Evolutionary conservation across 2,329 filamentous ascomycete species (phyloP), one percentile per base, ranked within the genome.

Genomic region (Epichloe gansuensis): DNA sequence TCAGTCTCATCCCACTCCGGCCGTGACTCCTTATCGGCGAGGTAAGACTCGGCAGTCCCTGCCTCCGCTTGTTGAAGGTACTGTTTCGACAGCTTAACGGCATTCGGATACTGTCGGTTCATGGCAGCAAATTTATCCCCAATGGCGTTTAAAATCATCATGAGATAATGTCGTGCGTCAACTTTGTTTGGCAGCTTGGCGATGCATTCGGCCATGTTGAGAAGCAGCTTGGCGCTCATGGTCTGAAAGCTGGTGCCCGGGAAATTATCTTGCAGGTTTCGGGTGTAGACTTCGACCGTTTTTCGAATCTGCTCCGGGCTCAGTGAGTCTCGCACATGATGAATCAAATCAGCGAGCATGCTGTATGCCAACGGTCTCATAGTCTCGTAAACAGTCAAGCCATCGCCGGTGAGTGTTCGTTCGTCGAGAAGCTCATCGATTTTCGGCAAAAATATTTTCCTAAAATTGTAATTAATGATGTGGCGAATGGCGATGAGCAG

Each of bases 201-300:
- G 63, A 98, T 99, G 66, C 89, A 95, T 63, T 98, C 94, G 0
- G 91, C 93, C 89, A 99, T 94, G 66, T 98, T 99, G 12, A 98
- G 75, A 1, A 99, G 75, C 3, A 99, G 75, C 68, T 97, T 98
- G 0, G 93, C 94, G 61, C 93, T 97, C 93, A 99, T 99, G 0
- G 93, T 98, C 68, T 98, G 94, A 65, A 98, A 98, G 68, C 91
- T 98, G 0, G 94, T 97, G 8, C 94, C 94, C 0, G 93, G 94
- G 57, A 95, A 95, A 57, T 88, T 89, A 67, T 97, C 93, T 63
- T 95, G 90, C 23, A 98, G 74, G 62, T 97, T 97, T 63, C 86
- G 89, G 1, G 94, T 97, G 68, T 98, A 99, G 4, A 98, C 93
- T 65, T 95, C 88, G 9, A 98, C 90, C 0, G 94, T 97, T 64